These are phyloP conservation scores for Russula vinacea DNA, from an alignment of 768 basidiomycete genomes.

Conservation along the genomic window DNA sequence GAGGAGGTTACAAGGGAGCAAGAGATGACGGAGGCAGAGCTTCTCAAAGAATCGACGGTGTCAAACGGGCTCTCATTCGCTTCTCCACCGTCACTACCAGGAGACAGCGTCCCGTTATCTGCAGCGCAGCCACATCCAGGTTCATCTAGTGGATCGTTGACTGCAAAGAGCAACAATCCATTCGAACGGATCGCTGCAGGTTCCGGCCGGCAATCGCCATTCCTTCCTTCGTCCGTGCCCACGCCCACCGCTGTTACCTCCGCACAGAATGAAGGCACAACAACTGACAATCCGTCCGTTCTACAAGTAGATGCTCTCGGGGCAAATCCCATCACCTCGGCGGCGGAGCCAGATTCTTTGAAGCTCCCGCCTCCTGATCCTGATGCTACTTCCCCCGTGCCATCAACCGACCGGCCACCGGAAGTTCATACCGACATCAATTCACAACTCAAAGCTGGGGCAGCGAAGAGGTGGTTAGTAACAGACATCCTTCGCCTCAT, in stretches of 20 bases:
- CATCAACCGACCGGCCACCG: constrained; percentile 6
- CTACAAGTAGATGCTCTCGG: constrained; percentile 28
- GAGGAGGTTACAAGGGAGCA: constrained; percentile 51
- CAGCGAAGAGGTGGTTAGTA: constrained; percentile 9
- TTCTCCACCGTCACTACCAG: constrained; percentile 39
- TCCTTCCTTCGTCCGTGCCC: constrained; percentile 44
- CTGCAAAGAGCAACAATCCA: constrained; percentile 82
- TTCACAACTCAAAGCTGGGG: constrained; percentile 43
- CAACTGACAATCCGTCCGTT: constrained; percentile 53
- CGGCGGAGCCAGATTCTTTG: constrained; percentile 22
- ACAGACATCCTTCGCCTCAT: constrained; percentile 15
- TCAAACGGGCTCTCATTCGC: constrained; percentile 33
- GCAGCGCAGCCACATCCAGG: constrained; percentile 66
- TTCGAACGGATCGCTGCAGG: constrained; percentile 70
- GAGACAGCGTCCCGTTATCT: constrained; percentile 49
- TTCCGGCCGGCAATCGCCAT: constrained; percentile 52
- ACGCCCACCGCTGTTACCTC: constrained; percentile 8
- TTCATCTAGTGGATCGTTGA: constrained; percentile 36
- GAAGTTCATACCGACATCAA: constrained; percentile 46
- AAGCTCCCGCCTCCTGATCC: constrained; percentile 10
- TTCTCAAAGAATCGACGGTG: constrained; percentile 38
- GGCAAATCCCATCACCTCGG: constrained; percentile 2
- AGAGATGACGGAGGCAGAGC: constrained; percentile 52
- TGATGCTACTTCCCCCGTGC: constrained; percentile 11
- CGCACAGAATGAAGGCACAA: constrained; percentile 26